A percentile compares a stretch with the other conserved stretches of the same genome.
Evolutionary conservation across 228 moss, liverwort and hornwort species (phyloP).

Genomic region (Sphagnum fallax): DNA sequence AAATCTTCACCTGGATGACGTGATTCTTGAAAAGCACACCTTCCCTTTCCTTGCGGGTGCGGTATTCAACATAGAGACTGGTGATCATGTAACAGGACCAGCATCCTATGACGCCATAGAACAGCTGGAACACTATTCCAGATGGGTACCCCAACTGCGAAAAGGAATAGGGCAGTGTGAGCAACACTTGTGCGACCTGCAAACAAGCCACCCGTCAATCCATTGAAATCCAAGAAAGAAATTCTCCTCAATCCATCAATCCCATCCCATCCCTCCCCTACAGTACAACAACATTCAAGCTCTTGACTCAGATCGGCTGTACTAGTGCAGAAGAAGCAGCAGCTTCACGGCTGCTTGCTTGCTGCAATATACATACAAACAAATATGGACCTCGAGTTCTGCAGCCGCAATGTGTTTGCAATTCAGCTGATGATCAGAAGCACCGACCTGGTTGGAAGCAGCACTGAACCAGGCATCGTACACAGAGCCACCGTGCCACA

Average conservation of each 20-base stretch:
- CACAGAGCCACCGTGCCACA: slow-evolving; percentile 72
- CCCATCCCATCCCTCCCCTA: too few relatives aligned
- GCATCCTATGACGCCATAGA: slow-evolving; percentile 35
- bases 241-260: too few relatives aligned
- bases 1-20: slow-evolving; percentile 38
- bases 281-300: too few relatives aligned
- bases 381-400: too few relatives aligned
- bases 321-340: too few relatives aligned
- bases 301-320: too few relatives aligned
- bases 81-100: slow-evolving; percentile 45
- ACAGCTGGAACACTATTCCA: slow-evolving; percentile 19
- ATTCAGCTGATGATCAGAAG: background rate
- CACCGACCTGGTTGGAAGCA: slow-evolving; percentile 69
- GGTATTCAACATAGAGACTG: slow-evolving; percentile 39
- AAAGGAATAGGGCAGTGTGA: slow-evolving; percentile 33
- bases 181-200: slow-evolving; percentile 53
- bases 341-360: too few relatives aligned
- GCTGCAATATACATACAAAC: too few relatives aligned
- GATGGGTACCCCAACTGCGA: slow-evolving; percentile 33
- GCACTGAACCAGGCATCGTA: slow-evolving; percentile 91
- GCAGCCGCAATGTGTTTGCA: background rate
- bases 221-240: too few relatives aligned
- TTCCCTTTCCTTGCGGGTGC: slow-evolving; percentile 24
- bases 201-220: background rate
- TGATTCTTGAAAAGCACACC: slow-evolving; percentile 46